Evolutionary conservation across 345 rosid genomes (phyloP).

Genomic region (Eucalyptus rudis): DNA sequence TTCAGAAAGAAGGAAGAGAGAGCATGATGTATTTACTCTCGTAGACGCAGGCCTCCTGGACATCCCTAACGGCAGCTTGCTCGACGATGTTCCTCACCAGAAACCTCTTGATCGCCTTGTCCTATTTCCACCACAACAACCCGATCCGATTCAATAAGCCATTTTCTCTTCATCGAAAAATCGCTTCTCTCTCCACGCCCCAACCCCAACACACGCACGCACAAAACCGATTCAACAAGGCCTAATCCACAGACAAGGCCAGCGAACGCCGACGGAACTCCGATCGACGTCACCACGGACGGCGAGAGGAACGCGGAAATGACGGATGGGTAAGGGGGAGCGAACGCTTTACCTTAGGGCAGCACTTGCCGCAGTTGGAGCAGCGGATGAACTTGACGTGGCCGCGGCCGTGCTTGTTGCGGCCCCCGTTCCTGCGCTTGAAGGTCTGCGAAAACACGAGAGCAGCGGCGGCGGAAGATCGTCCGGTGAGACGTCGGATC

Average conservation of each 20-base stretch:
- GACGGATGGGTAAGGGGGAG: not conserved
- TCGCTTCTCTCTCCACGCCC: not conserved
- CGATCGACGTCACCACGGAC: not conserved
- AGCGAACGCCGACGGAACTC: not conserved
- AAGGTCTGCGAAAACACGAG: constrained; percentile 36
- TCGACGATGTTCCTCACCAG: constrained; percentile 88
- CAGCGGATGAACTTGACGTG: constrained; percentile 86
- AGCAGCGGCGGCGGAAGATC: not conserved
- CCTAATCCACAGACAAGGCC: not conserved
- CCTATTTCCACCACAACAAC: constrained; percentile 13
- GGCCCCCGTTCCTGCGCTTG: constrained; percentile 88
- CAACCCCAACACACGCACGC: not conserved
- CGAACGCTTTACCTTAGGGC: constrained; percentile 48
- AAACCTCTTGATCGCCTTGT: constrained; percentile 82
- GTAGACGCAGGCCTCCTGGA: constrained; percentile 77
- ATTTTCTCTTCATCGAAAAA: not conserved
- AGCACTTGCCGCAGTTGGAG: constrained; percentile 91
- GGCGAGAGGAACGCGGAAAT: not conserved
- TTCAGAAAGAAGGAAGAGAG: not conserved
- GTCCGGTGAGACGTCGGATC: not conserved
- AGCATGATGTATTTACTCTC: constrained; percentile 24
- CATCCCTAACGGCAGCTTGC: constrained; percentile 87
- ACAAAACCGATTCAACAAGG: not conserved
- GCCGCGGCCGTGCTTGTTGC: constrained; percentile 97
- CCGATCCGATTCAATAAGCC: not conserved